phyloP scores from a whole-genome alignment of 345 rosid species.

The Eucalyptus regnans region DNA sequence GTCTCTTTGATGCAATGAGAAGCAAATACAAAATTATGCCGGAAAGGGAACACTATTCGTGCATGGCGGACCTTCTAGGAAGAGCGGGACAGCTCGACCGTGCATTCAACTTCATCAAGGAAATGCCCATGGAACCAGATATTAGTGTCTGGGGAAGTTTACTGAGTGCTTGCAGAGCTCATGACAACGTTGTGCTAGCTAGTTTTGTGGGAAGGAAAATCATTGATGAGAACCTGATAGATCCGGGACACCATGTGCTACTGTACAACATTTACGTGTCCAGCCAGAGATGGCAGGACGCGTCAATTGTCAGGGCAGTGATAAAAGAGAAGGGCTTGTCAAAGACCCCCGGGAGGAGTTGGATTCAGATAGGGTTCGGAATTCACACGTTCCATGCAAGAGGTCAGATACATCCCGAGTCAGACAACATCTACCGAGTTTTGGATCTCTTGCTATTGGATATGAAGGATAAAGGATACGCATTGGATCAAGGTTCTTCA shows the following conservation, averaged over 20 bases:
- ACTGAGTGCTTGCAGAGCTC: conserved; percentile 44
- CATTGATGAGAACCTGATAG: background rate
- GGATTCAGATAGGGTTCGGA: conserved; percentile 27
- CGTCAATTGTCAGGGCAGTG: conserved; percentile 15
- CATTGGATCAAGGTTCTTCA: background rate
- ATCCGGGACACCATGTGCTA: conserved; percentile 26
- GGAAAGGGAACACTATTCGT: conserved; percentile 33
- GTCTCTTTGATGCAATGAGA: conserved; percentile 18
- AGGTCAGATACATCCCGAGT: conserved; percentile 2
- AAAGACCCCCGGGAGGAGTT: conserved; percentile 38
- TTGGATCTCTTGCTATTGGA: conserved; percentile 4
- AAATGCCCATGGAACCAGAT: conserved; percentile 31
- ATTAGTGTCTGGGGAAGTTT: conserved; percentile 30
- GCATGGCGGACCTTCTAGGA: conserved; percentile 46
- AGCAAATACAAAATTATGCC: conserved; percentile 14
- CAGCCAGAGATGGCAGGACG: conserved; percentile 26
- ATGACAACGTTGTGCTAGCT: conserved; percentile 17
- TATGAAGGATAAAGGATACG: conserved; percentile 10
- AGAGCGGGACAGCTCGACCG: conserved; percentile 26
- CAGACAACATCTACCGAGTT: conserved; percentile 1
- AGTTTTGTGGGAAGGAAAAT: conserved; percentile 10
- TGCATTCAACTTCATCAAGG: conserved; percentile 20
- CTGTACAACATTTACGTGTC: conserved; percentile 34
- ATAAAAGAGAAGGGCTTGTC: conserved; percentile 23
- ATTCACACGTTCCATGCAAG: conserved; percentile 15